Evolutionary conservation across 1,284 basidiomycete species (phyloP).

Genomic region (Thecaphora thlaspeos): DNA sequence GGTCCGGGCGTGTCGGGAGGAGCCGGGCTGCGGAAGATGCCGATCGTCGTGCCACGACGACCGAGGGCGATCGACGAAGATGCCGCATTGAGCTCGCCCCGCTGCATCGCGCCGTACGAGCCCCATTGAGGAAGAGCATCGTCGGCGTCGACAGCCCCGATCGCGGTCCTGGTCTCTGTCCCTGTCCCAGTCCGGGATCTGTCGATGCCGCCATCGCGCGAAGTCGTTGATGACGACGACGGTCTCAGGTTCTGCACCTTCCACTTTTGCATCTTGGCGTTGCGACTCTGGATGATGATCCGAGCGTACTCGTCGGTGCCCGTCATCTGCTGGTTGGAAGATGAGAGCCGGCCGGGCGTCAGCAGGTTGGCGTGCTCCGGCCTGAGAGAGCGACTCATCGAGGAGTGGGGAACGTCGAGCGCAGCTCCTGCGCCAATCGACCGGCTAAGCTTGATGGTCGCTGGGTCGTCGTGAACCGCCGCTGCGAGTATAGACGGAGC

Average conservation of each 20-base stretch:
- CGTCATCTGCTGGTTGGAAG: conserved; percentile 13
- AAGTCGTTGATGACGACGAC: not conserved
- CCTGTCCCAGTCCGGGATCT: no score
- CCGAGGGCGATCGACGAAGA: conserved; percentile 15
- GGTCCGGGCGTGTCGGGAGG: conserved; percentile 10
- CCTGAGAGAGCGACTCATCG: conserved; percentile 1
- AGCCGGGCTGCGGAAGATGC: conserved; percentile 14
- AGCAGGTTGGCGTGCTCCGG: conserved; percentile 17
- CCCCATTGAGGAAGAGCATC: not conserved
- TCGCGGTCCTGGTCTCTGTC: no score
- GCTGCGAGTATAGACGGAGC: conserved; percentile 10
- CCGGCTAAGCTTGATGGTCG: conserved; percentile 20
- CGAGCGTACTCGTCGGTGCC: conserved; percentile 63
- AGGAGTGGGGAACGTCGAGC: conserved; percentile 16
- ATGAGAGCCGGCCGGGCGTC: conserved; percentile 14
- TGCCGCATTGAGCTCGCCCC: conserved; percentile 5
- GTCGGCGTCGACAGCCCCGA: no score
- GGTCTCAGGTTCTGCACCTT: conserved; percentile 20
- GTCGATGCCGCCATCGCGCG: no score
- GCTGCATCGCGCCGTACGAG: conserved; percentile 8
- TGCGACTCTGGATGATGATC: conserved; percentile 63
- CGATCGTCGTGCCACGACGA: conserved; percentile 35
- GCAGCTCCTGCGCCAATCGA: conserved; percentile 24
- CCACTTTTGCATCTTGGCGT: conserved; percentile 64
- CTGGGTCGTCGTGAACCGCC: conserved; percentile 8